Evolutionary conservation across 1,284 basidiomycete species (phyloP), one percentile per base, ranked within the genome.

Genomic region (Apiotrichum mycotoxinovorans): DNA sequence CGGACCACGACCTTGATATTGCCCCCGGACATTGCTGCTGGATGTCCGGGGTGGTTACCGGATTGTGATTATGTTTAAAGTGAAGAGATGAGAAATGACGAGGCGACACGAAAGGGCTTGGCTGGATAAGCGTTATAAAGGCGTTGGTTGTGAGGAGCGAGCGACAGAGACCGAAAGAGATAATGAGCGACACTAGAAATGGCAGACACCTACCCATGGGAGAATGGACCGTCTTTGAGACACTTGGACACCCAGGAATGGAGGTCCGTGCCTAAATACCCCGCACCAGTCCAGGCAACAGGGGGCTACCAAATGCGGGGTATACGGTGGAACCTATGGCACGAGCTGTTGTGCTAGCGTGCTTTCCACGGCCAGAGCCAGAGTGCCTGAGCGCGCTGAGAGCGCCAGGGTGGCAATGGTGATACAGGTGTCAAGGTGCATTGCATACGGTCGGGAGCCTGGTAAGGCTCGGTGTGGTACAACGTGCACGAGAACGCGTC

Each of bases 1-100:
- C 75, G 85, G 62, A 95, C 91, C 54, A 95, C 91, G 76, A 95
- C 91, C 64, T 80, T 95, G 84, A 95, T 95, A 80, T 95, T 95
- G 27, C 60, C 60, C 54, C 91, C 85, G 27, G 70, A 67, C 69
- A 73, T 73, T 45, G 37, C 15, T 37, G 26, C 7, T 27, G 25
- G 26, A n/a, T 22, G 47, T 47, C 52, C 56, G 56, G 52, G 47
- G 56, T 35, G 37, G 38, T 8, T 51, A 4, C 30, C 18, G 17
- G 44, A 25, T 8, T 23, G 23, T 9, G 17, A 23, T 11, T 43
- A 10, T 35, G 15, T 17, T 42, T 5, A 18, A 18, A 15, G 27
- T 25, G 30, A 33, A 33, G 51, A 20, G 47, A 51, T 37, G 20
- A 23, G 26, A 17, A 30, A 27, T 20, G 34, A 44, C 35, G 27